These are phyloP conservation scores for Remersonia thermophila DNA, from an alignment of 2,329 filamentous ascomycete genomes.

Conservation along the genomic window DNA sequence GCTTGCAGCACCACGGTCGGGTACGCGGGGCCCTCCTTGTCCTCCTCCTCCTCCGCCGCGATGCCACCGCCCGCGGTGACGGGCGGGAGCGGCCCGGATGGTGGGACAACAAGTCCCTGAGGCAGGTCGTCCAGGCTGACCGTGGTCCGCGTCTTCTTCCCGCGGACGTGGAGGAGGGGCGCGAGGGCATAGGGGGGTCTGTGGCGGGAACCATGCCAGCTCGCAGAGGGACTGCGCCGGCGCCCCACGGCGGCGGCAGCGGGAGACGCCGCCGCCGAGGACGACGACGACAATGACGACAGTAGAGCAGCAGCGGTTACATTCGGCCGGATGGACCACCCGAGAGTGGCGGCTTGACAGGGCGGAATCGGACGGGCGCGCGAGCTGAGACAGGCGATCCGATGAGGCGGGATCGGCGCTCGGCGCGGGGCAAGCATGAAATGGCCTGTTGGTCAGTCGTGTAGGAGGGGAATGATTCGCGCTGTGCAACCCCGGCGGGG, in stretches of 20 bases:
- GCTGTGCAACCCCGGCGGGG: no score
- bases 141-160: constrained; percentile 43
- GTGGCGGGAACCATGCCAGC: no score
- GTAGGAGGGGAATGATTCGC: no score
- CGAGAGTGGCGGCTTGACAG: constrained; percentile 12
- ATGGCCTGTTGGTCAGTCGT: constrained; percentile 10
- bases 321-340: constrained; percentile 8
- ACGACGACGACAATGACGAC: no score
- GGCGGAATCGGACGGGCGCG: constrained; percentile 7
- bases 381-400: constrained; percentile 14
- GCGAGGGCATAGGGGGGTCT: no score
- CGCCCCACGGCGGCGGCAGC: neutral
- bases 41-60: constrained; percentile 1
- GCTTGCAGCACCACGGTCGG: constrained; percentile 85
- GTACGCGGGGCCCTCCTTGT: constrained; percentile 45
- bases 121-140: constrained; percentile 45
- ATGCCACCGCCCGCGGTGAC: no score
- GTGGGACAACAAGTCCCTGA: constrained; percentile 33
- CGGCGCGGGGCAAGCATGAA: constrained; percentile 16
- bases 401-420: constrained; percentile 12
- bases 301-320: constrained; percentile 10
- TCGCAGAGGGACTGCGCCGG: no score
- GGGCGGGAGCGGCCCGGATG: constrained; percentile 21
- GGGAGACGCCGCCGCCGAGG: no score
- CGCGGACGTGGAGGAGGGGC: constrained; percentile 25